phyloP scores from a whole-genome alignment of 345 rosid species.

The Viola odorata region DNA sequence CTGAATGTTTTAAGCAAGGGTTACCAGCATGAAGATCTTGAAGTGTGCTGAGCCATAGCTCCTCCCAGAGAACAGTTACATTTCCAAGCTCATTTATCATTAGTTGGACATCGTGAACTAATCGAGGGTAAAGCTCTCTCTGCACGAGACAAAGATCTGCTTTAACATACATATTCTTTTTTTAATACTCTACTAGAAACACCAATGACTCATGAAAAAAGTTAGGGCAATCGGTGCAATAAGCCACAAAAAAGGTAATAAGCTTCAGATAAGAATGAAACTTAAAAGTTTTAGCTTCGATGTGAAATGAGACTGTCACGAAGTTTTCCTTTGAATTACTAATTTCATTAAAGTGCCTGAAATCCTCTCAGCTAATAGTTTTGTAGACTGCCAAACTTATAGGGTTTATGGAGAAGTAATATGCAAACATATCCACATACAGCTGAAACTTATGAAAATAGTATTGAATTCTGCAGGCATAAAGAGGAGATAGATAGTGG shows the following conservation, averaged over 20 bases:
- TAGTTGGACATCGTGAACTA: conserved; percentile 89
- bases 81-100: conserved; percentile 86
- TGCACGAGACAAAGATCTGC: conserved; percentile 36
- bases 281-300: no score
- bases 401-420: background rate
- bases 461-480: no score
- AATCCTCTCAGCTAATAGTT: no score
- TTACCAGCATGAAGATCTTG: conserved; percentile 94
- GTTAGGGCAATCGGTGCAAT: background rate
- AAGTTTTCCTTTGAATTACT: background rate
- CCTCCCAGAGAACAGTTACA: conserved; percentile 96
- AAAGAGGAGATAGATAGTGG: no score
- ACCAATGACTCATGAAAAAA: conserved; percentile 8
- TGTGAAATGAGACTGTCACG: no score
- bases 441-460: background rate
- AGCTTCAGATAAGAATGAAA: conserved; percentile 1
- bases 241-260: background rate
- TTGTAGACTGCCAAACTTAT: background rate
- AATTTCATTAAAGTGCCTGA: background rate
- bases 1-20: conserved; percentile 9
- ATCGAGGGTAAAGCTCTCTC: conserved; percentile 74
- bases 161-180: conserved; percentile 10
- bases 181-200: background rate
- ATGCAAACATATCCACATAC: background rate
- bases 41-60: conserved; percentile 92